Evolutionary conservation across 164 flowering plant genomes (phyloP), one percentile per base, ranked within the genome.

Genomic region (Annona cherimola): DNA sequence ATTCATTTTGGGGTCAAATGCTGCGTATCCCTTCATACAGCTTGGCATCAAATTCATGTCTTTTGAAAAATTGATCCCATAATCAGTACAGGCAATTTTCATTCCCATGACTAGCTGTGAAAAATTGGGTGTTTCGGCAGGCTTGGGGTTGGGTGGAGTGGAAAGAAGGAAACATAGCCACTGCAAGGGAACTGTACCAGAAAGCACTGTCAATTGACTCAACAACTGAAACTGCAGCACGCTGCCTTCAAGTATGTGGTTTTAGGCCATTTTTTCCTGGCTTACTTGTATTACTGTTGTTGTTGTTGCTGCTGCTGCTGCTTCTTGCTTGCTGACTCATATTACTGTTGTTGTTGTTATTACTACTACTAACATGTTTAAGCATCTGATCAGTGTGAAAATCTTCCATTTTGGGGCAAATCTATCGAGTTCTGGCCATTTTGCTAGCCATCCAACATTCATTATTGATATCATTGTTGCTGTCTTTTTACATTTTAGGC

Each of bases 71-170:
- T 26, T 50, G 57, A 50, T 50, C 57, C 14, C 3, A 16, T 50
- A 50, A 50, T 50, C 14, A 7, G 9, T 46, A 9, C 3, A 50
- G 57, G 57, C 18, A 12, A 26, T 45, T 12, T 46, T 20, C 39
- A 6, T 62, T 20, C 39, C 46, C 35, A 65, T 20, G 57, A 50
- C 72, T 73, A 63, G 71, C 65, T 62, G 55, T 63, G 35, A 26
- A 69, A 69, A 67, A 39, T 67, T 69, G 6, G 55, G 16, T 26
- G 35, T 26, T 76, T 45, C n/a, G 78, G 77, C 75, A 91, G 98
- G 99, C 94, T 66, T 95, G 99, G 98, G 98, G 99, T 59, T 95
- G 99, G 99, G 90, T 95, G 97, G 99, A 95, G 75, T 95, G 99
- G 98, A 95, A 90, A 79, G 99, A 94, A 85, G 99, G 99, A 70